Evolutionary conservation across 495 filamentous ascomycete species (phyloP).

Genomic region (Aspergillus sclerotiicarbonarius): DNA sequence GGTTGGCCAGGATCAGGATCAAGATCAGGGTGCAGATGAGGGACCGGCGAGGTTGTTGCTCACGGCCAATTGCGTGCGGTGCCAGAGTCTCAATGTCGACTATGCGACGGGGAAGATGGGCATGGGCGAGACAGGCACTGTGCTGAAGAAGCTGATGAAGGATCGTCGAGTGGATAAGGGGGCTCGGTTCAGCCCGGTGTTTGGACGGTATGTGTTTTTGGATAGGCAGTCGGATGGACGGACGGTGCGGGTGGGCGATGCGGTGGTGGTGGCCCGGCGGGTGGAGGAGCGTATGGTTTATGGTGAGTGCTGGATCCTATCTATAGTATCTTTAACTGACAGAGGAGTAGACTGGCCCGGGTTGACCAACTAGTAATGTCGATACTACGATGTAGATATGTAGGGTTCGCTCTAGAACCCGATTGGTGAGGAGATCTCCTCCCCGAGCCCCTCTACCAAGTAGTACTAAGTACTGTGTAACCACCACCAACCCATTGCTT

Average conservation of each 20-base stretch:
- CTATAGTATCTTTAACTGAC: conserved; percentile 13
- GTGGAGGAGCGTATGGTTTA: conserved; percentile 59
- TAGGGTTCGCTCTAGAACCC: too few relatives aligned
- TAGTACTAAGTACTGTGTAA: too few relatives aligned
- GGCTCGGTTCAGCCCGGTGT: conserved; percentile 72
- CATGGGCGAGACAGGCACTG: conserved; percentile 58
- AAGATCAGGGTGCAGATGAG: neutral
- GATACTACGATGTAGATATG: neutral
- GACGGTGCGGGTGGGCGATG: conserved; percentile 65
- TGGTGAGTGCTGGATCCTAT: conserved; percentile 47
- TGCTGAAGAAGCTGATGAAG: conserved; percentile 74
- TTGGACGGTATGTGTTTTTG: conserved; percentile 79
- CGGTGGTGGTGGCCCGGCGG: conserved; percentile 58
- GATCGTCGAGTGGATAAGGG: conserved; percentile 77
- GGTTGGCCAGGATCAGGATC: conserved; percentile 23
- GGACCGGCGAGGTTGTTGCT: conserved; percentile 48
- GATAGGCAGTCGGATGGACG: conserved; percentile 27
- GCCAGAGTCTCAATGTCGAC: conserved; percentile 78
- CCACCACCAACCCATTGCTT: neutral
- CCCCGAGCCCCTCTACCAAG: too few relatives aligned
- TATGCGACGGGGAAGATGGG: conserved; percentile 69
- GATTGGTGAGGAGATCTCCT: too few relatives aligned
- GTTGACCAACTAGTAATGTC: conserved; percentile 17
- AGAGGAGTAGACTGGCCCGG: conserved; percentile 31
- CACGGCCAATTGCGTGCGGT: conserved; percentile 80